These are phyloP conservation scores for Cicer yamashitae DNA, from an alignment of 306 rosid species.

Conservation along the genomic window DNA sequence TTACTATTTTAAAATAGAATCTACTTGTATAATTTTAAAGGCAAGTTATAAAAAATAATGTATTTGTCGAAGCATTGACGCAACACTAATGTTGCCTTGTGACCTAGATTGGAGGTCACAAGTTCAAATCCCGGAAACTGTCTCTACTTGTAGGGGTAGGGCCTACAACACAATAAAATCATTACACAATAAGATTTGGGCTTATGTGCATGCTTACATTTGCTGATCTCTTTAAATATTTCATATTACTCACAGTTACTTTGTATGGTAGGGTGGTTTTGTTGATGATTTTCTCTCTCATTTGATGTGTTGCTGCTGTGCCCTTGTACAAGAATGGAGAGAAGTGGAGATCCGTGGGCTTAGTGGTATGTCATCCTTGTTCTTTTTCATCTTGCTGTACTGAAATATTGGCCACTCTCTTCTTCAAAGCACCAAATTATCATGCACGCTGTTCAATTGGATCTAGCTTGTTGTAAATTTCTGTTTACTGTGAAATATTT, in stretches of 20 bases:
- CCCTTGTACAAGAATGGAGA: constrained; percentile 99
- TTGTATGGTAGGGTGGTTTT: constrained; percentile 74
- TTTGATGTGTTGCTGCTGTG: constrained; percentile 97
- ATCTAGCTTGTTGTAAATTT: constrained; percentile 1
- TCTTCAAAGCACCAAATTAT: constrained; percentile 2
- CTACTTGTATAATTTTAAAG: not conserved
- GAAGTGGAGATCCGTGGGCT: constrained; percentile 91
- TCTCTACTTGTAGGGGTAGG: not conserved
- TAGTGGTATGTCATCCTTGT: constrained; percentile 59
- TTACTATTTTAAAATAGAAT: constrained; percentile 26
- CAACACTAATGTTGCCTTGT: not conserved
- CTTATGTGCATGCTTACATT: constrained; percentile 18
- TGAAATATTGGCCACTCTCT: constrained; percentile 19
- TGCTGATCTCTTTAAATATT: constrained; percentile 30
- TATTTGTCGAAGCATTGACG: constrained; percentile 30
- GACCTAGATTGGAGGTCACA: not conserved
- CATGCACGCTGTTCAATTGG: constrained; percentile 17
- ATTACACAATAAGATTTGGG: not conserved
- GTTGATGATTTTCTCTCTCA: constrained; percentile 95
- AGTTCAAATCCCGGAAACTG: not conserved
- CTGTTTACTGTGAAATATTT: not conserved
- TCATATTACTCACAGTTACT: constrained; percentile 30
- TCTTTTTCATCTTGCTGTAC: constrained; percentile 22
- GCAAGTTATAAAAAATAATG: constrained; percentile 10
- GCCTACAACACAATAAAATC: not conserved